A percentile compares a stretch with the other conserved stretches of the same genome.
Conservation (phyloP, 148 eudicot genomes). For the Vaccinium darrowii region DNA sequence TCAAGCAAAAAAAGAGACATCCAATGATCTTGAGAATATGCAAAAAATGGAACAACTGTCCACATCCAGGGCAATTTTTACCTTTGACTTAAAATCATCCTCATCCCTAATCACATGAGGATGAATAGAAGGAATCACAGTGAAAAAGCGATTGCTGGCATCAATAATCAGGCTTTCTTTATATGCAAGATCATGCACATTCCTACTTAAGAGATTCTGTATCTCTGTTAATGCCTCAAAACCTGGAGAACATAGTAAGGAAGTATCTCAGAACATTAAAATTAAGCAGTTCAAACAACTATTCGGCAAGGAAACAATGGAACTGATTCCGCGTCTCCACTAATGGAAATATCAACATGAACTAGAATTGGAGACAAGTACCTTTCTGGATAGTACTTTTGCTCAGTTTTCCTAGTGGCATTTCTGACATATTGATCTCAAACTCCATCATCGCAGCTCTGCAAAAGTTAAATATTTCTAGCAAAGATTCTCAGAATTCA, state of each 20-base stretch:
- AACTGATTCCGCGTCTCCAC: not conserved
- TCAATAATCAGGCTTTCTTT: constrained; percentile 78
- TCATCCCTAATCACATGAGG: constrained; percentile 94
- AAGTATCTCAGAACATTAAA: constrained; percentile 3
- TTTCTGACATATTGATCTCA: constrained; percentile 92
- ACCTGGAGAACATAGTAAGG: constrained; percentile 40
- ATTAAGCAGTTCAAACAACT: constrained; percentile 5
- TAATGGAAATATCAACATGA: not conserved
- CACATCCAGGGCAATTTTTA: constrained; percentile 22
- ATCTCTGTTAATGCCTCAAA: constrained; percentile 96
- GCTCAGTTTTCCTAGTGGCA: constrained; percentile 99
- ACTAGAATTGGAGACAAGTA: constrained; percentile 23
- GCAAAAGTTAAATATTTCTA: constrained; percentile 24
- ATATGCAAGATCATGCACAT: constrained; percentile 43
- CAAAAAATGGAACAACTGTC: not conserved
- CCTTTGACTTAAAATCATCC: constrained; percentile 94
- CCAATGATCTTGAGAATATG: not conserved
- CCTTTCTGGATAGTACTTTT: constrained; percentile 91
- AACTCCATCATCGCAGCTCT: constrained; percentile 99
- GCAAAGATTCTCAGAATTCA: not conserved
- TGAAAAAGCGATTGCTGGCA: constrained; percentile 97
- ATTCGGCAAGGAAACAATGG: not conserved
- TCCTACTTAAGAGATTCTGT: constrained; percentile 61
- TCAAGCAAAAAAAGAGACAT: constrained; percentile 13
- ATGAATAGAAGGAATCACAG: constrained; percentile 93